A percentile compares a stretch with the other conserved stretches of the same genome.
These are phyloP conservation scores for Tricholoma matsutake DNA, from an alignment of 768 basidiomycete species.

Conservation along the genomic window DNA sequence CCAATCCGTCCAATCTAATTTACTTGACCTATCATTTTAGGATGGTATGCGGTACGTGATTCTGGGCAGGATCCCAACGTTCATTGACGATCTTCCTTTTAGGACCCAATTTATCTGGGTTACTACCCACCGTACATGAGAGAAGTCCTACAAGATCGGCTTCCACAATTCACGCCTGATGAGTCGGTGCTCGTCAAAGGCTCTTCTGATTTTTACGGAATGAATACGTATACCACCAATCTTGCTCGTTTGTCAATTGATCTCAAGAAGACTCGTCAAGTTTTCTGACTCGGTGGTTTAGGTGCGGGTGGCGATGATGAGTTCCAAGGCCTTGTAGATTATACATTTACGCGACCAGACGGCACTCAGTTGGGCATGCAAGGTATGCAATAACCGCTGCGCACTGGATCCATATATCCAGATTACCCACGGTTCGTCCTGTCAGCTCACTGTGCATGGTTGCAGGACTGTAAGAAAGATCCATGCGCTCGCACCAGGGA, in stretches of 20 bases:
- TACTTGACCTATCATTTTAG: conserved; percentile 27
- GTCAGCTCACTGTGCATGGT: conserved; percentile 60
- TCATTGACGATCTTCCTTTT: background rate
- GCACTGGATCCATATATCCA: background rate
- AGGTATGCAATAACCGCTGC: conserved; percentile 33
- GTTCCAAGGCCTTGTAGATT: conserved; percentile 58
- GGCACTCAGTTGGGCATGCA: conserved; percentile 62
- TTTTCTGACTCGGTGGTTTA: conserved; percentile 15
- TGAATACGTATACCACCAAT: conserved; percentile 72
- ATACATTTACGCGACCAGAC: conserved; percentile 61
- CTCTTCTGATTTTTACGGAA: conserved; percentile 69
- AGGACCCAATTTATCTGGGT: conserved; percentile 73
- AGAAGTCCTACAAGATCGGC: conserved; percentile 53
- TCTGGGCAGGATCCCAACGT: conserved; percentile 5
- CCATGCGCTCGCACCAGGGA: background rate
- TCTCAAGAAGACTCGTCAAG: background rate
- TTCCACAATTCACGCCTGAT: conserved; percentile 54
- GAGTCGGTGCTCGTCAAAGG: conserved; percentile 56
- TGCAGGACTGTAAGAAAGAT: conserved; percentile 54
- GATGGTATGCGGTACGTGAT: conserved; percentile 54
- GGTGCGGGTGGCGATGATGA: conserved; percentile 61
- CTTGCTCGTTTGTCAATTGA: conserved; percentile 44
- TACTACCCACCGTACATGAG: conserved; percentile 61
- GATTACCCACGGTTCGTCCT: background rate
- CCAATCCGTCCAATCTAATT: conserved; percentile 14